Evolutionary conservation across 2,329 filamentous ascomycete genomes (phyloP).

Genomic region (Intubia oerlemansii): DNA sequence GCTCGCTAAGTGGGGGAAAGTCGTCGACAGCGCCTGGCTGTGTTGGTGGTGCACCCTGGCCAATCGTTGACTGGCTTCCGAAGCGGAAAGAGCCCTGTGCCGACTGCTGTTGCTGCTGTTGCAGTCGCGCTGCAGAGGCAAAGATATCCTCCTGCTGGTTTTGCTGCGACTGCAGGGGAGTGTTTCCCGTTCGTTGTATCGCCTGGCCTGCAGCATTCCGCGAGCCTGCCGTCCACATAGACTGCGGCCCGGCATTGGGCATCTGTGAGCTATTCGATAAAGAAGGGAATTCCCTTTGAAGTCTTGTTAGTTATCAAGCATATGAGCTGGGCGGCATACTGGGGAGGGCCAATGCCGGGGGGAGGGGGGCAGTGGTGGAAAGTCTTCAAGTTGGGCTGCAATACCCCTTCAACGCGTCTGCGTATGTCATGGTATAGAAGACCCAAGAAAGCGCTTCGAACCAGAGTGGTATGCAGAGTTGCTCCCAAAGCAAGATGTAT

Average conservation of each 20-base stretch:
- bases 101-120: too few relatives aligned
- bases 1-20: constrained; percentile 39
- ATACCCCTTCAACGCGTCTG: constrained; percentile 6
- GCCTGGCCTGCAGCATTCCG: constrained; percentile 24
- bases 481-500: too few relatives aligned
- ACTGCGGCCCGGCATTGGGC: constrained; percentile 23
- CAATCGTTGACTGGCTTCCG: constrained; percentile 13
- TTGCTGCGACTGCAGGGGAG: constrained; percentile 28
- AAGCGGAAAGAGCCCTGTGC: constrained; percentile 31
- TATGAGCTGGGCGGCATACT: too few relatives aligned
- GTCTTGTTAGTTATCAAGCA: too few relatives aligned
- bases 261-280: constrained; percentile 39
- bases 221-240: constrained; percentile 32
- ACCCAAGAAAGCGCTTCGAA: too few relatives aligned
- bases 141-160: constrained; percentile 26
- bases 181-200: constrained; percentile 27
- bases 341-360: too few relatives aligned
- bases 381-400: too few relatives aligned
- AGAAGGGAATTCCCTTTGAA: constrained; percentile 48
- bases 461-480: too few relatives aligned
- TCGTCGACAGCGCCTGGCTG: constrained; percentile 32
- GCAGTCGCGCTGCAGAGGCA: constrained; percentile 16
- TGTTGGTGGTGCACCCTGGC: constrained; percentile 19
- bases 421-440: constrained; percentile 6
- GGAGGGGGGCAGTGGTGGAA: too few relatives aligned